Conservation (phyloP, 2,329 filamentous ascomycete genomes). For the Zasmidium angulare region DNA sequence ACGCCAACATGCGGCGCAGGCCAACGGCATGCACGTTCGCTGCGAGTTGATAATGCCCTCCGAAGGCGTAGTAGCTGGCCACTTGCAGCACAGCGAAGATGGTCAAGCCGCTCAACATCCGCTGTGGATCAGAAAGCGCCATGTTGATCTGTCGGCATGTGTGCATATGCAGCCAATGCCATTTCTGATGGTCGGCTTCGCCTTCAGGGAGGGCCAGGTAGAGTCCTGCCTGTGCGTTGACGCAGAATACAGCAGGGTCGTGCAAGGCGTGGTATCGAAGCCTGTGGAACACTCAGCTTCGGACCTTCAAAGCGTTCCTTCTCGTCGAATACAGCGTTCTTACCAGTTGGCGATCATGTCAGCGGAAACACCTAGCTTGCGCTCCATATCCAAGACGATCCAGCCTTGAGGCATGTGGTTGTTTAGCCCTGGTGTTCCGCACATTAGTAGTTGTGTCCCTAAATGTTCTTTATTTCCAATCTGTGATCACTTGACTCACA, state of each 20-base stretch:
- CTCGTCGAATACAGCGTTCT: no score
- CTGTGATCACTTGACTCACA: not conserved
- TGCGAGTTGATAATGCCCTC: not conserved
- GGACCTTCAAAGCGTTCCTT: no score
- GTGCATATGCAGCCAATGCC: no score
- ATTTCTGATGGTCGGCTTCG: not conserved
- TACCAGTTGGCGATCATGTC: not conserved
- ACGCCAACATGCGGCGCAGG: not conserved
- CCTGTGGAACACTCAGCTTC: no score
- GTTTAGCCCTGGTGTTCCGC: not conserved
- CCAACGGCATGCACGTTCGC: not conserved
- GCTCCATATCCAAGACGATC: not conserved
- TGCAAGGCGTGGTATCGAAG: not conserved
- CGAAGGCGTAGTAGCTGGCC: not conserved
- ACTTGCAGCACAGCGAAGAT: not conserved
- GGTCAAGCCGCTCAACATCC: not conserved
- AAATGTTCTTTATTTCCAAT: no score
- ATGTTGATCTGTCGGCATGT: not conserved
- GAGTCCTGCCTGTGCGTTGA: not conserved
- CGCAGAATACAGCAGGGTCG: not conserved
- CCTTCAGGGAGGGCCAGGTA: not conserved
- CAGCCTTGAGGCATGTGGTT: not conserved
- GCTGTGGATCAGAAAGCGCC: not conserved
- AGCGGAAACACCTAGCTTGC: not conserved
- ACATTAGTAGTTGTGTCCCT: no score